These are phyloP conservation scores for Pleodorina starrii DNA, from an alignment of 139 green algal genomes.

Conservation along the genomic window DNA sequence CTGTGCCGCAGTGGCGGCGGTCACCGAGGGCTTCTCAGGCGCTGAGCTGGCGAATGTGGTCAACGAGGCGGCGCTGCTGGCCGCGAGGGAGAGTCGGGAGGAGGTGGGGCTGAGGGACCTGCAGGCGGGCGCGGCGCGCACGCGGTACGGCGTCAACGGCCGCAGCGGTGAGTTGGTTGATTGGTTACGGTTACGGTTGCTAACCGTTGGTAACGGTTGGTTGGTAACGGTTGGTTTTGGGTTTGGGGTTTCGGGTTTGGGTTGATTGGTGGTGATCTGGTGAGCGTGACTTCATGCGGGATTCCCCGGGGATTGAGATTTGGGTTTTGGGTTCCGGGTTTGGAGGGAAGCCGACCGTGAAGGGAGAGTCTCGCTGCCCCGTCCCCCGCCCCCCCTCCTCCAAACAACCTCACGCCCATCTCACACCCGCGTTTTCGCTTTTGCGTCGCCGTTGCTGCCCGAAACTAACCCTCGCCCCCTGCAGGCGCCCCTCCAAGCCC, in stretches of 20 bases:
- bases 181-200: neutral
- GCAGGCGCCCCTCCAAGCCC: neutral
- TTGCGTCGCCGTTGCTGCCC: no score
- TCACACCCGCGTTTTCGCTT: neutral
- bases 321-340: no score
- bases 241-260: neutral
- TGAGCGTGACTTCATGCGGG: no score
- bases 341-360: neutral
- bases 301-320: no score
- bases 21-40: constrained; percentile 68
- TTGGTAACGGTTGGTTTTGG: neutral
- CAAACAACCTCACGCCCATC: neutral
- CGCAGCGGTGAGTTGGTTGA: constrained; percentile 8
- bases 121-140: constrained; percentile 79
- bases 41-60: constrained; percentile 97
- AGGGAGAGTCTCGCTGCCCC: neutral
- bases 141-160: constrained; percentile 54
- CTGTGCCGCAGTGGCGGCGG: constrained; percentile 46
- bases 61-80: constrained; percentile 93
- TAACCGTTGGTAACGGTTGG: neutral
- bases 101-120: constrained; percentile 79
- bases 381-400: neutral
- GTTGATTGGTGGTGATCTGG: neutral
- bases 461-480: neutral
- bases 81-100: constrained; percentile 70